These are phyloP conservation scores for Ophiostoma australiae DNA, from an alignment of 2,329 filamentous ascomycete genomes.

Conservation along the genomic window DNA sequence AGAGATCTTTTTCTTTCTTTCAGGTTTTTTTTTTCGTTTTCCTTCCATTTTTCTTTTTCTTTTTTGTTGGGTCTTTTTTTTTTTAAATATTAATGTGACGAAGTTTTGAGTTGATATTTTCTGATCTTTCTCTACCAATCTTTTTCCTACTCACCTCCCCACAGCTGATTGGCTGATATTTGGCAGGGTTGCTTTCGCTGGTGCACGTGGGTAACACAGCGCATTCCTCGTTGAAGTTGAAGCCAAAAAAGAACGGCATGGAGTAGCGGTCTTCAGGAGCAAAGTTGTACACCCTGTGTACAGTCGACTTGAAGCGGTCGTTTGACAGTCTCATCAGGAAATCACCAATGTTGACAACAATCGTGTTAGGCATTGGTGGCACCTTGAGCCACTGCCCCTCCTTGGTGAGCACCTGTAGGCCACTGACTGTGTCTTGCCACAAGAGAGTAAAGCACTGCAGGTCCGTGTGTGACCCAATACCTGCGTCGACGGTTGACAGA, in stretches of 20 bases:
- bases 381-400: slow-evolving; percentile 43
- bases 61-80: not conserved
- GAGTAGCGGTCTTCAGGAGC: slow-evolving; percentile 42
- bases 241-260: slow-evolving; percentile 53
- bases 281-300: slow-evolving; percentile 47
- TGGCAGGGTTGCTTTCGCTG: slow-evolving; percentile 36
- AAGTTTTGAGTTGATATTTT: too few relatives aligned
- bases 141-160: slow-evolving; percentile 28
- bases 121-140: too few relatives aligned
- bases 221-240: slow-evolving; percentile 42
- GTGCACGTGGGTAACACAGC: slow-evolving; percentile 40
- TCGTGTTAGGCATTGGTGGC: slow-evolving; percentile 41
- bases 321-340: slow-evolving; percentile 49
- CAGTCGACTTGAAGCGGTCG: slow-evolving; percentile 44
- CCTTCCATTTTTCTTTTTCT: not conserved
- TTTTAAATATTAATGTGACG: too few relatives aligned
- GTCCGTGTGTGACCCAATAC: slow-evolving; percentile 38
- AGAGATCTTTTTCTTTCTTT: not conserved
- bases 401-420: slow-evolving; percentile 37
- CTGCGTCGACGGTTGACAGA: slow-evolving; percentile 30
- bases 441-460: slow-evolving; percentile 47
- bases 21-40: not conserved
- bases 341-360: slow-evolving; percentile 50
- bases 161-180: slow-evolving; percentile 42
- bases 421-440: slow-evolving; percentile 42